These are phyloP conservation scores for Prunus kanzakura DNA, from an alignment of 306 rosid species.

Conservation along the genomic window DNA sequence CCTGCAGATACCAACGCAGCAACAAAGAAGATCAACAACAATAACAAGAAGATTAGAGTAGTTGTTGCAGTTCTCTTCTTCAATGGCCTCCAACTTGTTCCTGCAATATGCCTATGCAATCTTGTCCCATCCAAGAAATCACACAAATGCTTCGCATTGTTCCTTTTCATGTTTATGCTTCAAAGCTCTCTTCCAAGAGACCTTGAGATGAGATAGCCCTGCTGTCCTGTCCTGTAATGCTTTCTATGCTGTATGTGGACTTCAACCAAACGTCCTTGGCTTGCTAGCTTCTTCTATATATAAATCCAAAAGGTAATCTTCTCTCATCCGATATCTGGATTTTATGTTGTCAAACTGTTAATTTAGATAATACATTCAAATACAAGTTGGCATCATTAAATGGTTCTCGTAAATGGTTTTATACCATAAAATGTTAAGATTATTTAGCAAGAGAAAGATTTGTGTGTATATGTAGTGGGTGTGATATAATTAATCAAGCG, in stretches of 20 bases:
- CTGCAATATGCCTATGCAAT: conserved; percentile 10
- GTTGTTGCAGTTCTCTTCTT: conserved; percentile 19
- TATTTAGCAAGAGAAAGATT: too few relatives aligned
- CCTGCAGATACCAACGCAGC: conserved; percentile 4
- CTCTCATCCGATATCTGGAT: background rate
- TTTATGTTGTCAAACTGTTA: background rate
- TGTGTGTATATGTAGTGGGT: too few relatives aligned
- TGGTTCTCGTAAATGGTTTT: too few relatives aligned
- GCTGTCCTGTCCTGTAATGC: too few relatives aligned
- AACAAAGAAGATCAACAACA: conserved; percentile 26
- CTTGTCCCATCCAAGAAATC: conserved; percentile 22
- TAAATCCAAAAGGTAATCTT: too few relatives aligned
- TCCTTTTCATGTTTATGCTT: conserved; percentile 39
- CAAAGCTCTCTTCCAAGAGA: background rate
- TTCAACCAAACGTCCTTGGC: background rate
- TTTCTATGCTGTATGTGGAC: too few relatives aligned
- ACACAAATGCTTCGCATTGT: conserved; percentile 21
- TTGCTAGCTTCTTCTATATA: background rate
- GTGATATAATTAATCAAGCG: too few relatives aligned
- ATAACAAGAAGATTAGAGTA: conserved; percentile 7
- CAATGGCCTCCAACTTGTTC: conserved; percentile 9
- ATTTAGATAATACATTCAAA: background rate
- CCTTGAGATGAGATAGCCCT: background rate
- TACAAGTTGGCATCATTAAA: background rate
- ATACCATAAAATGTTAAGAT: background rate